Conservation (phyloP, 768 basidiomycete species). For the Kondoa malvinella region DNA sequence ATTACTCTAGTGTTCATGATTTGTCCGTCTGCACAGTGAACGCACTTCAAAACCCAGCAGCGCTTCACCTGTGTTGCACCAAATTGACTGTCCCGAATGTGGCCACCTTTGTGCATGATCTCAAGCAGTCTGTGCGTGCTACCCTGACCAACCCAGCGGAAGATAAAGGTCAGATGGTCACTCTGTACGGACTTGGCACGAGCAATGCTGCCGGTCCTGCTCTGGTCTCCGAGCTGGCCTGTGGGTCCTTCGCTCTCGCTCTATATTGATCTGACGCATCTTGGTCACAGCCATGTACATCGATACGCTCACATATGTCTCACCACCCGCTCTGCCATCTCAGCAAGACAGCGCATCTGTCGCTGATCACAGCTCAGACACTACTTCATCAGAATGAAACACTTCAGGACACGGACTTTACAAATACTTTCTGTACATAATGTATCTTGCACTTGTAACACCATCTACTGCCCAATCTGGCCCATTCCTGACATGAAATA, state of each 20-base stretch:
- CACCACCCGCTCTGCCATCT: not conserved
- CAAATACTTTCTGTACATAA: too few species aligned
- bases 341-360: too few species aligned
- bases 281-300: not conserved
- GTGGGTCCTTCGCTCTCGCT: constrained; percentile 6
- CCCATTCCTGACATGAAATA: too few species aligned
- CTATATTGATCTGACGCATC: not conserved
- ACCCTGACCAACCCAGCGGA: constrained; percentile 47
- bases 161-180: constrained; percentile 70
- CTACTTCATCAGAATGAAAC: too few species aligned
- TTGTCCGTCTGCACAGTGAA: constrained; percentile 38
- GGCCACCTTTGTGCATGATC: constrained; percentile 64
- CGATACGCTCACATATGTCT: not conserved
- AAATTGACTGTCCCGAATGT: constrained; percentile 58
- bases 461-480: too few species aligned
- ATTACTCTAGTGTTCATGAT: not conserved
- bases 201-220: constrained; percentile 12
- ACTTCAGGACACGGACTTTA: too few species aligned
- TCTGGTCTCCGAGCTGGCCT: constrained; percentile 13
- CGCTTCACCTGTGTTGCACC: constrained; percentile 85
- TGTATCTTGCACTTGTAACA: too few species aligned
- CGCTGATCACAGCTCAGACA: too few species aligned
- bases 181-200: constrained; percentile 39
- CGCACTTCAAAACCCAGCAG: constrained; percentile 57
- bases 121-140: constrained; percentile 58